These are phyloP conservation scores for Nakazawaea molendinolei DNA, from an alignment of 805 yeast species.

Conservation along the genomic window DNA sequence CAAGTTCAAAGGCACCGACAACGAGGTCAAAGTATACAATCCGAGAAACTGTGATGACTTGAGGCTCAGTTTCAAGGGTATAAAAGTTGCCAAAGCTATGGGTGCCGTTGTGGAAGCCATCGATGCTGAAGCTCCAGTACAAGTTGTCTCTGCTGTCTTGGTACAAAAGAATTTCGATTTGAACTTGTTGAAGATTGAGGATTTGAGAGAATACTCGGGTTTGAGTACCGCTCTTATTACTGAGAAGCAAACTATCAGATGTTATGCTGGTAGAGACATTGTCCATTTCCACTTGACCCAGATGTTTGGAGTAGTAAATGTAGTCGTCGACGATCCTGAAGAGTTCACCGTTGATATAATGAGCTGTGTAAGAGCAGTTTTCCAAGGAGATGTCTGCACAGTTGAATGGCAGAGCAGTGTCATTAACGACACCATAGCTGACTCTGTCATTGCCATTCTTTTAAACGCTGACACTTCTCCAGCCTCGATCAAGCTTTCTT, in stretches of 20 bases:
- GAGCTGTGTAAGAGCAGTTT: slow-evolving; percentile 51
- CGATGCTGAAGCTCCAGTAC: slow-evolving; percentile 27
- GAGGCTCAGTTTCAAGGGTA: slow-evolving; percentile 70
- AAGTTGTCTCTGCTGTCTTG: slow-evolving; percentile 67
- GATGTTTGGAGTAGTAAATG: slow-evolving; percentile 85
- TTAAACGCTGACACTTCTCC: slow-evolving; percentile 92
- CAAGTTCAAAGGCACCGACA: slow-evolving; percentile 73
- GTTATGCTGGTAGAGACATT: slow-evolving; percentile 75
- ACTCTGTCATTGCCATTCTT: slow-evolving; percentile 82
- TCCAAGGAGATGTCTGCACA: slow-evolving; percentile 43
- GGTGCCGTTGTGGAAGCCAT: slow-evolving; percentile 44
- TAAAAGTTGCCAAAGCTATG: slow-evolving; percentile 71
- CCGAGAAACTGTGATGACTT: slow-evolving; percentile 88
- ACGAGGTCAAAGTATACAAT: slow-evolving; percentile 85
- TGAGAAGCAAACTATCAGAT: slow-evolving; percentile 72
- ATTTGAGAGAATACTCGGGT: slow-evolving; percentile 83
- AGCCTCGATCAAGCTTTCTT: slow-evolving; percentile 84
- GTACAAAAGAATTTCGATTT: slow-evolving; percentile 89
- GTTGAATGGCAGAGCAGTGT: slow-evolving; percentile 90
- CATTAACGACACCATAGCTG: slow-evolving; percentile 90
- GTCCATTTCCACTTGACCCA: slow-evolving; percentile 87
- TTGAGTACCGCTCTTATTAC: slow-evolving; percentile 78
- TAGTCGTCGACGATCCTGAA: slow-evolving; percentile 47
- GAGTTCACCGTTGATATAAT: slow-evolving; percentile 50
- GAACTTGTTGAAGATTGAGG: slow-evolving; percentile 75